These are phyloP conservation scores for Trichophyton schoenleinii DNA, from an alignment of 2,329 filamentous ascomycete genomes.

Conservation along the genomic window DNA sequence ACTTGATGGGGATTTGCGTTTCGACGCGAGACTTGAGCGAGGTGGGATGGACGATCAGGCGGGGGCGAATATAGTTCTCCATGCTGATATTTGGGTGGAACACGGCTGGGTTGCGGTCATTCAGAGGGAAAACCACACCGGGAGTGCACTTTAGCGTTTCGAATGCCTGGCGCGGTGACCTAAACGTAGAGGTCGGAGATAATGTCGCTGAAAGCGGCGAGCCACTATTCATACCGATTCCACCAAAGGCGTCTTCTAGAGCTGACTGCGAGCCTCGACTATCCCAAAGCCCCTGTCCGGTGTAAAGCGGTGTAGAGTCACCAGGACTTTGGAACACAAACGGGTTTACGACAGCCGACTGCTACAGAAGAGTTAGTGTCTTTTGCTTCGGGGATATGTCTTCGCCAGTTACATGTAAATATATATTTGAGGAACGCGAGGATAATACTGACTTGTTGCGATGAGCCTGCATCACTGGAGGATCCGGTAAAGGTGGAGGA, in stretches of 20 bases:
- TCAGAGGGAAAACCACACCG: constrained; percentile 9
- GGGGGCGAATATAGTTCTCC: constrained; percentile 26
- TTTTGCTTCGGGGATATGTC: background rate
- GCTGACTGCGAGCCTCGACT: constrained; percentile 33
- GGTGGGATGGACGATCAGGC: constrained; percentile 51
- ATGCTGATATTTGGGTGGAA: constrained; percentile 19
- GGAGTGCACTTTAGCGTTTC: constrained; percentile 21
- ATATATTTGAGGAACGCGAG: background rate
- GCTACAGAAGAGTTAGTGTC: background rate
- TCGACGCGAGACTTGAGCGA: constrained; percentile 83
- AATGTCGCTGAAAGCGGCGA: constrained; percentile 30
- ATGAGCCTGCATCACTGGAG: constrained; percentile 1
- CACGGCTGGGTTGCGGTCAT: constrained; percentile 20
- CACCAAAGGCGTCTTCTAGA: constrained; percentile 35
- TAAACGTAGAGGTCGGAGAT: constrained; percentile 28
- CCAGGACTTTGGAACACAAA: constrained; percentile 7
- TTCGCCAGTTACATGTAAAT: background rate
- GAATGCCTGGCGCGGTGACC: constrained; percentile 23
- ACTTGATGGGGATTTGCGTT: constrained; percentile 82
- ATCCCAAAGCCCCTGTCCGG: constrained; percentile 25
- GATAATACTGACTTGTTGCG: background rate
- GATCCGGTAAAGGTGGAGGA: constrained; percentile 7
- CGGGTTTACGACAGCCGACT: constrained; percentile 2
- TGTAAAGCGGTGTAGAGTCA: constrained; percentile 3
- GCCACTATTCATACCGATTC: constrained; percentile 33